phyloP scores from a whole-genome alignment of 2,329 filamentous ascomycete genomes.

The Stylonectria norvegica region DNA sequence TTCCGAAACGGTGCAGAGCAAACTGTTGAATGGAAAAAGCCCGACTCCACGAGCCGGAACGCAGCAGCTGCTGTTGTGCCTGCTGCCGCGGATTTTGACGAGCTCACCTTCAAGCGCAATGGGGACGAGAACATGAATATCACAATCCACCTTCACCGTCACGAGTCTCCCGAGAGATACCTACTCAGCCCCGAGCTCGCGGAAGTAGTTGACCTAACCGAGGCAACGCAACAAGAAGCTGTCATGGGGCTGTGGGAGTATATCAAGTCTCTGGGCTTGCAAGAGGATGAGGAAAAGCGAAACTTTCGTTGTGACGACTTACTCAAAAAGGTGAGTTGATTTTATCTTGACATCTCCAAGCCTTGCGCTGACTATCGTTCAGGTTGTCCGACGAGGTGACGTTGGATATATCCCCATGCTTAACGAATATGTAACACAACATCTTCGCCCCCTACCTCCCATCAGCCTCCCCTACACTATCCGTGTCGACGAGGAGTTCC shows the following conservation, averaged over 20 bases:
- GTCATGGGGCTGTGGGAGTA: constrained; percentile 96
- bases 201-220: constrained; percentile 79
- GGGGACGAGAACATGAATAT: constrained; percentile 92
- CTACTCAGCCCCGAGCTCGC: constrained; percentile 74
- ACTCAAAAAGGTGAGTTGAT: constrained; percentile 64
- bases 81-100: constrained; percentile 77
- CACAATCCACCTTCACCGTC: constrained; percentile 78
- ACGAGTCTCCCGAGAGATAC: constrained; percentile 84
- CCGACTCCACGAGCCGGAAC: constrained; percentile 54
- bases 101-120: constrained; percentile 84
- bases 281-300: constrained; percentile 93
- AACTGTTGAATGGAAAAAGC: constrained; percentile 83
- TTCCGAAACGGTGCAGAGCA: constrained; percentile 54
- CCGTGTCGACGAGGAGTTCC: constrained; percentile 81
- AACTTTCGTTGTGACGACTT: constrained; percentile 87
- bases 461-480: constrained; percentile 88
- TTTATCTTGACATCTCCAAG: not conserved
- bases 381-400: constrained; percentile 73
- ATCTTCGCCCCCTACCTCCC: constrained; percentile 76
- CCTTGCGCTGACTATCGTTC: constrained; percentile 22
- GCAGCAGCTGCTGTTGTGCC: constrained; percentile 38
- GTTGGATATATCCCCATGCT: constrained; percentile 82
- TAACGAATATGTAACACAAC: constrained; percentile 72
- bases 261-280: constrained; percentile 76
- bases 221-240: constrained; percentile 83